Evolutionary conservation across 805 yeast species (phyloP).

Genomic region (Debaryomyces maramus): DNA sequence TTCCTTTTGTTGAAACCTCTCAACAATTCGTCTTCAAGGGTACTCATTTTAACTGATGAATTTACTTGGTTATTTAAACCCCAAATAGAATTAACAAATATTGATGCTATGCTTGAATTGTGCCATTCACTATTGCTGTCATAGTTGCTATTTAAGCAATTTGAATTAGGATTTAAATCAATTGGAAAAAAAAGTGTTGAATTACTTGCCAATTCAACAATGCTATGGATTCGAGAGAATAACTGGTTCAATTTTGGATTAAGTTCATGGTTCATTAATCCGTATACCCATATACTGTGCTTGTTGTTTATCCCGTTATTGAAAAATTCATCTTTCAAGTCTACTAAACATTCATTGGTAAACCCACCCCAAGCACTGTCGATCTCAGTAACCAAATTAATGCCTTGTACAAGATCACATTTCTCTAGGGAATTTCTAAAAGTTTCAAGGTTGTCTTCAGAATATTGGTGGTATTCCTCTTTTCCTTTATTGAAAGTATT

Average conservation of each 20-base stretch:
- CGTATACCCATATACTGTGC: slow-evolving; percentile 38
- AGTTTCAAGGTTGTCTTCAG: slow-evolving; percentile 43
- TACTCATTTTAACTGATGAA: slow-evolving; percentile 38
- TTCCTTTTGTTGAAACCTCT: slow-evolving; percentile 45
- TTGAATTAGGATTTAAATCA: slow-evolving; percentile 15
- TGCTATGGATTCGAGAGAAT: slow-evolving; percentile 46
- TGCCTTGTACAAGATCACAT: slow-evolving; percentile 72
- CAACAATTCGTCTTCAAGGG: slow-evolving; percentile 44
- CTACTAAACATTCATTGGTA: slow-evolving; percentile 49
- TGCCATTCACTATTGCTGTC: slow-evolving; percentile 21
- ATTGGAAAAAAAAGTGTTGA: slow-evolving; percentile 62
- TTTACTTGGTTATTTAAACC: slow-evolving; percentile 36
- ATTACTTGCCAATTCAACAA: slow-evolving; percentile 44
- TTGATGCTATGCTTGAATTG: slow-evolving; percentile 15
- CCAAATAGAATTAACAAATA: slow-evolving; percentile 39
- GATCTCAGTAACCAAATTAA: slow-evolving; percentile 66
- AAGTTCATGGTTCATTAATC: slow-evolving; percentile 14
- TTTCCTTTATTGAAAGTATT: slow-evolving; percentile 54
- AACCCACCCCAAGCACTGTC: slow-evolving; percentile 89
- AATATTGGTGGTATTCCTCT: slow-evolving; percentile 50
- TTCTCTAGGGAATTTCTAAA: slow-evolving; percentile 68
- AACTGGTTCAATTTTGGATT: slow-evolving; percentile 4
- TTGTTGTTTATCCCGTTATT: slow-evolving; percentile 36
- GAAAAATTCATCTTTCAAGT: slow-evolving; percentile 68
- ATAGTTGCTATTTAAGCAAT: slow-evolving; percentile 6